Evolutionary conservation across 2,329 filamentous ascomycete genomes (phyloP).

Genomic region (Cytospora mali): DNA sequence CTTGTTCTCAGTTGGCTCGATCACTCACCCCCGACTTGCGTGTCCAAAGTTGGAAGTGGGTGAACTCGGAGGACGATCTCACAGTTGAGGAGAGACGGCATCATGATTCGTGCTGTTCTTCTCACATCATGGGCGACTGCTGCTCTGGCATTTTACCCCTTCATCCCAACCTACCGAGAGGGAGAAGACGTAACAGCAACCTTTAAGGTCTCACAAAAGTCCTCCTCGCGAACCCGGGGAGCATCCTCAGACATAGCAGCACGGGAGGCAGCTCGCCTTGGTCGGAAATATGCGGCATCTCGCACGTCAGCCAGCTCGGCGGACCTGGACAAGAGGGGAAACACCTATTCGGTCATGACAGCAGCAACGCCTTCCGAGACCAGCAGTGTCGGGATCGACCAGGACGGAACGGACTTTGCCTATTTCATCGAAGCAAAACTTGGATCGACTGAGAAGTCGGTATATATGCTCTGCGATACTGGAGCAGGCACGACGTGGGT

Average conservation of each 20-base stretch:
- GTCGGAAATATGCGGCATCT: constrained; percentile 43
- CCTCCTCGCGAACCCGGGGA: constrained; percentile 37
- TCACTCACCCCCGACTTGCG: background rate
- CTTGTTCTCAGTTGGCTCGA: constrained; percentile 12
- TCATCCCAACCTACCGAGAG: constrained; percentile 38
- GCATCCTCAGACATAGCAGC: constrained; percentile 41
- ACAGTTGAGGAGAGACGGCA: constrained; percentile 26
- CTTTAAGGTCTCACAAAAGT: constrained; percentile 46
- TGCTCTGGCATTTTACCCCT: constrained; percentile 53
- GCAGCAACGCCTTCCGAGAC: constrained; percentile 49
- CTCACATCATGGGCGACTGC: constrained; percentile 51
- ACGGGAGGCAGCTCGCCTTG: constrained; percentile 42
- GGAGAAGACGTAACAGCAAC: constrained; percentile 35
- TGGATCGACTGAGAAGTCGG: constrained; percentile 55
- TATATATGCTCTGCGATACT: constrained; percentile 68
- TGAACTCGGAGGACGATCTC: background rate
- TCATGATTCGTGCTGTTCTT: constrained; percentile 47
- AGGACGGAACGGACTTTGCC: constrained; percentile 67
- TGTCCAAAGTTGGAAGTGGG: background rate
- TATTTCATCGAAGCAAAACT: constrained; percentile 63
- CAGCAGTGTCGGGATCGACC: constrained; percentile 58
- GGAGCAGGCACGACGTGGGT: constrained; percentile 80
- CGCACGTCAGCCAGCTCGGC: constrained; percentile 28
- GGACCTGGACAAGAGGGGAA: constrained; percentile 43
- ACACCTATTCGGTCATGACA: constrained; percentile 50